Evolutionary conservation across 257 asterid genomes (phyloP).

Genomic region (Ophiorrhiza pumila): DNA sequence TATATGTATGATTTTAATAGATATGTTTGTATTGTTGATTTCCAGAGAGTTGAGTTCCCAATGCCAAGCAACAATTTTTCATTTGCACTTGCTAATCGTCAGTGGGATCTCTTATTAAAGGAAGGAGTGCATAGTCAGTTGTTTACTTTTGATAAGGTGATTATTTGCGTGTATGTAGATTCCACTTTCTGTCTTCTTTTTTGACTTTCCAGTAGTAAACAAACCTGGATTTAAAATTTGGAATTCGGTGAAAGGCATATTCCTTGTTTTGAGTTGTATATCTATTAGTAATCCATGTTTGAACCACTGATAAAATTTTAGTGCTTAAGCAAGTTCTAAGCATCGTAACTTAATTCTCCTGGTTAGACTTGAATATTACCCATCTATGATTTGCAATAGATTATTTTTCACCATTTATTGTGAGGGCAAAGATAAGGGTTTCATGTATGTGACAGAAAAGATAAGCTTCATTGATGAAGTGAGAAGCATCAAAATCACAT

Average conservation of each 20-base stretch:
- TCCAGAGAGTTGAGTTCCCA: conserved; percentile 94
- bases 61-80: conserved; percentile 83
- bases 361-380: background rate
- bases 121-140: conserved; percentile 56
- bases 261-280: background rate
- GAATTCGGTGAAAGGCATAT: background rate
- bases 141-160: conserved; percentile 82
- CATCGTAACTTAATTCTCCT: background rate
- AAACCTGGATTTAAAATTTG: background rate
- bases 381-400: background rate
- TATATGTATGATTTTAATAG: background rate
- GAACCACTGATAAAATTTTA: background rate
- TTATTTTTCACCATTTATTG: background rate
- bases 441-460: background rate
- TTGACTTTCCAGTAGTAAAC: background rate
- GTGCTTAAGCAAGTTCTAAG: background rate
- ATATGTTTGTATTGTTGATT: conserved; percentile 20
- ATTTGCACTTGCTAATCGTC: conserved; percentile 76
- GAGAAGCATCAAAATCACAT: background rate
- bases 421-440: background rate
- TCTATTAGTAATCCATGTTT: background rate
- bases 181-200: conserved; percentile 3
- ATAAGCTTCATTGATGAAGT: background rate
- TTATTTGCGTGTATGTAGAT: conserved; percentile 16
- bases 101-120: conserved; percentile 76